Conservation (phyloP, 208 protist species). For the Trypanosoma avium region DNA sequence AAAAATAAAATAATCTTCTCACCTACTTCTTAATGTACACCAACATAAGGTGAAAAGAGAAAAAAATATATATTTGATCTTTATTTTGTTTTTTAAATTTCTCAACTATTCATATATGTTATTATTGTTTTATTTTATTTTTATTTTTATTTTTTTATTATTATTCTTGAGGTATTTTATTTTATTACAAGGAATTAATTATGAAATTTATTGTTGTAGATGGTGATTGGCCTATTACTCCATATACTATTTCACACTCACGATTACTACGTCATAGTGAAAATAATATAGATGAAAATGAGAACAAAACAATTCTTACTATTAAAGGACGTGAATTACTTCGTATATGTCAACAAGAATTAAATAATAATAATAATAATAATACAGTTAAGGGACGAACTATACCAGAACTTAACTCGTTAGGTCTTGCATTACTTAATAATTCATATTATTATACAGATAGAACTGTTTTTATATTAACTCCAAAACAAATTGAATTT, state of each 20-base stretch:
- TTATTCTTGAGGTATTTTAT: conserved; percentile 1
- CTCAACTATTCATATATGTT: too few species aligned
- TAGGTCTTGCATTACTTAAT: conserved; percentile 31
- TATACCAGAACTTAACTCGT: conserved; percentile 21
- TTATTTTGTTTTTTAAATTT: too few species aligned
- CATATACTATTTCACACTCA: conserved; percentile 19
- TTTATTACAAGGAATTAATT: conserved; percentile 14
- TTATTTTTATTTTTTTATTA: too few species aligned
- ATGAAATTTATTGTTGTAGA: conserved; percentile 37
- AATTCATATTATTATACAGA: conserved; percentile 26
- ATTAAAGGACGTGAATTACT: conserved; percentile 12
- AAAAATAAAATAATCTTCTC: too few species aligned
- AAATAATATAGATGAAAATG: conserved; percentile 11
- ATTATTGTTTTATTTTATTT: too few species aligned
- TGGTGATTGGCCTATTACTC: conserved; percentile 20
- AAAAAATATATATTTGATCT: too few species aligned
- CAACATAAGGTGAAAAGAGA: too few species aligned
- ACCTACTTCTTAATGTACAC: too few species aligned
- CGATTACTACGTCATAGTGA: conserved; percentile 19
- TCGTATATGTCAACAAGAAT: conserved; percentile 14
- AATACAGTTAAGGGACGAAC: too few species aligned
- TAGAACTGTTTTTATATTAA: conserved; percentile 34
- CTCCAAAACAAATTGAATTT: conserved; percentile 35
- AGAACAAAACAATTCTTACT: background rate
- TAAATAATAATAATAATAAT: conserved; percentile 6